A percentile compares a stretch with the other conserved stretches of the same genome.
phyloP scores from a whole-genome alignment of 2,329 filamentous ascomycete species.

The Keithomyces neogunnii region DNA sequence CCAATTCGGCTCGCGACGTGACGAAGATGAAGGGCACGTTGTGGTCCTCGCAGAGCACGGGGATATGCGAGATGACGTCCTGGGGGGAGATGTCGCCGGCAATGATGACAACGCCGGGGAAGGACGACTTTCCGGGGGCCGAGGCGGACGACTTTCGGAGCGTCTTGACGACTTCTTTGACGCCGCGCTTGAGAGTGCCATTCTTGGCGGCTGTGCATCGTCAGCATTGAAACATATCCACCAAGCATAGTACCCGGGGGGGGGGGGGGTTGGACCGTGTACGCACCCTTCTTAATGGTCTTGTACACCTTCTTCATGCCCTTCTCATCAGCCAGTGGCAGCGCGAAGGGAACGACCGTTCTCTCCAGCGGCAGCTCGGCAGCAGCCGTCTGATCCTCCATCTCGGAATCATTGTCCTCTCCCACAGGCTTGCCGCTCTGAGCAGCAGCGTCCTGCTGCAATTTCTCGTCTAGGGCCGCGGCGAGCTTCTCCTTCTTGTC shows the following conservation, averaged over 20 bases:
- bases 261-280: too few species aligned
- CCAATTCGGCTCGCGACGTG: conserved; percentile 83
- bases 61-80: conserved; percentile 98
- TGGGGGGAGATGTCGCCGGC: conserved; percentile 96
- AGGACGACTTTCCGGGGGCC: conserved; percentile 52
- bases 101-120: conserved; percentile 76
- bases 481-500: conserved; percentile 67
- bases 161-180: conserved; percentile 98
- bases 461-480: conserved; percentile 55
- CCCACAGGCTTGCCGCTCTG: conserved; percentile 24
- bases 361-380: conserved; percentile 35
- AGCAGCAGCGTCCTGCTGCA: conserved; percentile 46
- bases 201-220: conserved; percentile 70
- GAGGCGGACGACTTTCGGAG: conserved; percentile 81
- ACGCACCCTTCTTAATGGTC: conserved; percentile 47
- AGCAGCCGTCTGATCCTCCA: conserved; percentile 35
- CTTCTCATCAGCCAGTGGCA: conserved; percentile 75
- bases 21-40: conserved; percentile 96
- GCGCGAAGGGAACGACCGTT: conserved; percentile 74
- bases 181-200: conserved; percentile 92
- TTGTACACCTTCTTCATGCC: conserved; percentile 54
- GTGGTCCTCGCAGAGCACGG: conserved; percentile 96
- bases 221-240: neutral
- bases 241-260: too few species aligned
- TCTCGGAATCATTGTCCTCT: conserved; percentile 35